Evolutionary conservation across 371 early-diverging fungal species (phyloP).

Genomic region (Lichtheimia ornata): DNA sequence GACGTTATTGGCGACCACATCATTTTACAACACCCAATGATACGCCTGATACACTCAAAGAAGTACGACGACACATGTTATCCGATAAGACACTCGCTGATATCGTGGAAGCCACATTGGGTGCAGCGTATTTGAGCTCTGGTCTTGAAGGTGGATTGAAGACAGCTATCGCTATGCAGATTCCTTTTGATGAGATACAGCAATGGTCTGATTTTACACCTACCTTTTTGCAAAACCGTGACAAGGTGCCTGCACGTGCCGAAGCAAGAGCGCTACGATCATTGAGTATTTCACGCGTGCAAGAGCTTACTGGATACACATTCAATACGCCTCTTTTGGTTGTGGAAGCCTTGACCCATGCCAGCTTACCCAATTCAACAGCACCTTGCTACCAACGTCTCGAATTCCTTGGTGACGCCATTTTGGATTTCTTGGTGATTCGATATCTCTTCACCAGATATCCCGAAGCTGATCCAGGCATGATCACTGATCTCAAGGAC

Average conservation of each 20-base stretch:
- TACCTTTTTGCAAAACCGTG: slow-evolving; percentile 28
- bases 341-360: slow-evolving; percentile 88
- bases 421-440: slow-evolving; percentile 82
- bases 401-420: slow-evolving; percentile 95
- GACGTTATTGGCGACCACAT: slow-evolving; percentile 66
- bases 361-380: slow-evolving; percentile 61
- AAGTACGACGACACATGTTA: slow-evolving; percentile 42
- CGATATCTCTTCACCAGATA: slow-evolving; percentile 68
- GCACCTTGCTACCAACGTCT: slow-evolving; percentile 86
- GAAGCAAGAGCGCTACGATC: slow-evolving; percentile 26
- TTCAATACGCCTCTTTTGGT: slow-evolving; percentile 69
- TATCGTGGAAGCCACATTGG: slow-evolving; percentile 87
- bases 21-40: slow-evolving; percentile 43
- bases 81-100: slow-evolving; percentile 90
- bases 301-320: slow-evolving; percentile 63
- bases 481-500: slow-evolving; percentile 77
- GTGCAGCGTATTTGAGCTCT: slow-evolving; percentile 71
- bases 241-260: slow-evolving; percentile 31
- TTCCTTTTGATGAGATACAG: slow-evolving; percentile 60
- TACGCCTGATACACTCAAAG: slow-evolving; percentile 33
- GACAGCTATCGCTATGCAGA: slow-evolving; percentile 55
- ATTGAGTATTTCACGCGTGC: slow-evolving; percentile 37
- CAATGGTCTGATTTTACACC: slow-evolving; percentile 54
- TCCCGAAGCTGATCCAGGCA: slow-evolving; percentile 63
- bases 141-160: slow-evolving; percentile 67